Base-by-base conservation (phyloP, 805 yeast genomes). In the Zygosaccharomyces lentus region DNA sequence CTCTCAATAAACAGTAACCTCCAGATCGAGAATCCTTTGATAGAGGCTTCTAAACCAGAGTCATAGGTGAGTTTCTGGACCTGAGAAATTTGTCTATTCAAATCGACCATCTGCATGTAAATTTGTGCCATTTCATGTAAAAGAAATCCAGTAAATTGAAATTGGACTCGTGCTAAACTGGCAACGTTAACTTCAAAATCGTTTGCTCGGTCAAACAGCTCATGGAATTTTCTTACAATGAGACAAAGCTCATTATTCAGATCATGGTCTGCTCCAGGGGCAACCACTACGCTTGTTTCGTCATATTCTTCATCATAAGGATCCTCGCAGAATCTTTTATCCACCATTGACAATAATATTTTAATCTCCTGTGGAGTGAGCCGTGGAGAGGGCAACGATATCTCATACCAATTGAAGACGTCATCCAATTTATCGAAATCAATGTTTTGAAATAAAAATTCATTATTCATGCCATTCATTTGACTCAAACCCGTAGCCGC, bases 181-280 rank as follows among this genome's bases (percentile, higher is more conserved):
- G 68, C 66, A 16, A 65, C 67, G 41, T 65, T 65, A 1, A 62
- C 67, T 47, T 65, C 68, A 48, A 65, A 65, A 47, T 65, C 69
- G 37, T 59, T 61, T 3, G 62, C 57, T 9, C 65, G 56, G 32
- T 64, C 67, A 45, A 59, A 59, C 13, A 65, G 35, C 37, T 61
- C 63, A 45, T 60, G 66, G 32, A 55, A 59, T 39, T 57, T 62
- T 36, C 65, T 49, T 2, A 62, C 58, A 41, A 64, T 52, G 37
- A 64, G 65, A 30, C 66, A 60, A 23, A 64, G 48, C 44, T 65
- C 67, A 26, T 55, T 52, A 37, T 65, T 65, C 23, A 64, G 44
- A 36, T 55, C 59, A 2, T 46, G 45, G 19, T 53, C 54, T 2
- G 62, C 67, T 10, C 62, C 64, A 15, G 68, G 67, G 1, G 61